Base-by-base conservation (phyloP, 2,329 filamentous ascomycete species). In the Alternaria arbusti region DNA sequence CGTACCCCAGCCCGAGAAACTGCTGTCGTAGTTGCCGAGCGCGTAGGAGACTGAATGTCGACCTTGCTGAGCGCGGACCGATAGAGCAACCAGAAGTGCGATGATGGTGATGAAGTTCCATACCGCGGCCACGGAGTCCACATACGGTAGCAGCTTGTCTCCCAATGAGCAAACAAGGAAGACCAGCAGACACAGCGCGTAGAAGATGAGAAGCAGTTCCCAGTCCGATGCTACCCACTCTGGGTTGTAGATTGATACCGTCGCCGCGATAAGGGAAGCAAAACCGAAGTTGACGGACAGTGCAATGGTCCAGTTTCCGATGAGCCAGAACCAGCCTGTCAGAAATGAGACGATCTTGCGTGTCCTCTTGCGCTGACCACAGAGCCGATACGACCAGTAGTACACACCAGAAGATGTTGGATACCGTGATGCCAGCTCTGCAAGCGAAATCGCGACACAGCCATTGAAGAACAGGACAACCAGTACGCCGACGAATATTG, bases 81-180 rank as follows among this genome's bases (percentile, higher is more conserved):
- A 25, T 1, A 47, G 23, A 4, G 22, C 45, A 3, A 47, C 22
- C 1, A 64, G 15, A 22, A 64, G 32, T 22, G 61, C 57, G 15
- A 64, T 57, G 52, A 61, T 64, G 12, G 61, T 64, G 17, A 64
- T 28, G n/a, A 64, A 52, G 36, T 54, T 64, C 61, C 61, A 64
- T 15, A 64, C 25, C 7, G 57, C 61, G n/a, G 61, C 61, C 20
- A 50, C 52, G n/a, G 57, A 30, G 45, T 90, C 88, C 2, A 90
- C 84, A 68, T 85, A 79, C 0, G 90, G 91, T 36, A 94, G 83
- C 79, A 87, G 90, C 28, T 83, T 84, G 78, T 93, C 93, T 47
- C 87, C 88, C 40, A 91, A 85, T 1, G 87, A 83, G 66, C 90
- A 92, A 6, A 40, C 15, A 40, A 40, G 8, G 32, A 40, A 40